Evolutionary conservation across 306 rosid genomes (phyloP), one percentile per base, ranked within the genome.

Genomic region (Glycine tomentella): DNA sequence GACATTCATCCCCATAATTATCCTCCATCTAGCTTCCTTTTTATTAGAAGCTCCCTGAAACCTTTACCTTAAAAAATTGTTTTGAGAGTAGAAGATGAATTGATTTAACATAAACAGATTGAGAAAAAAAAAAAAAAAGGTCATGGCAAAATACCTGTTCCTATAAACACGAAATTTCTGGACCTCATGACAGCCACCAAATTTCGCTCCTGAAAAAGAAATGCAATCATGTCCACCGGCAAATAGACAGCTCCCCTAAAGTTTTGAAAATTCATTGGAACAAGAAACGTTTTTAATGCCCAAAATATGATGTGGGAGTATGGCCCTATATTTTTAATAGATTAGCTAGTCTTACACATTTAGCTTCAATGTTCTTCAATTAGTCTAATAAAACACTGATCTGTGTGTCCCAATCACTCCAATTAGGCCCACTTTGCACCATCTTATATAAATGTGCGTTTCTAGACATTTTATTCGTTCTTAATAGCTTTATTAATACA

Each of bases 121-220:
- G 62, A 64, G 70, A 42, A 17, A 48, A 15, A 42, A n/a, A n/a
- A n/a, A n/a, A 14, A 48, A 15, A 31, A 66, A 20, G 7, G 69
- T 71, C 66, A 80, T 3, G 52, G 74, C 42, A 80, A 65, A 15
- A 80, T 25, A 95, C 99, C 99, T 93, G 93, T 88, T 87, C 86
- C 79, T 90, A 58, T 92, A 90, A 34, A 93, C 84, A 63, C 87
- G 90, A 68, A 82, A 90, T 76, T 93, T 93, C 91, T 91, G 98
- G 75, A 84, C 86, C 91, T 89, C 99, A 80, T 81, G 89, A 84
- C 99, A 95, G 78, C 90, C 85, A 74, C 99, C 92, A 80, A 75
- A 88, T 84, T 90, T 95, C 52, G 98, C 94, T 72, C 99, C 99
- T 93, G 81, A 25, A 88, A 71, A 77, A 44, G 68, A 72, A 81